Conservation (phyloP, 352 stramenopile species). For the Phytophthora crassamura region DNA sequence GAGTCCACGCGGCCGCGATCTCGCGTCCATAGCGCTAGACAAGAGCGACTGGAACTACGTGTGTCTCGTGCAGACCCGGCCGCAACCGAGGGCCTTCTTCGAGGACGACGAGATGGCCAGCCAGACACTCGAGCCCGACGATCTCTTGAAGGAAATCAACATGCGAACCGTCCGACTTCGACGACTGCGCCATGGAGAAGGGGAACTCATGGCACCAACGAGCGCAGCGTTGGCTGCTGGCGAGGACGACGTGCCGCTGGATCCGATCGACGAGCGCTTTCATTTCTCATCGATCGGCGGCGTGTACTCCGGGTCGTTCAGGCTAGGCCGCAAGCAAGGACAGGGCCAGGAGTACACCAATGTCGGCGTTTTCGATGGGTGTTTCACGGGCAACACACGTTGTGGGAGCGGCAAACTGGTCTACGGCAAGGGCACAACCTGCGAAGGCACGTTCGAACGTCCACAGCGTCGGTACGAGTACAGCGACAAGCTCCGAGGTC, state of each 20-base stretch:
- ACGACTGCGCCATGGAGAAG: slow-evolving; percentile 60
- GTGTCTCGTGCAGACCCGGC: slow-evolving; percentile 63
- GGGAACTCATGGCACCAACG: slow-evolving; percentile 45
- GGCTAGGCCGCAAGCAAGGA: slow-evolving; percentile 60
- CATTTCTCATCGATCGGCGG: slow-evolving; percentile 71
- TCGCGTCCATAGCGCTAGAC: slow-evolving; percentile 54
- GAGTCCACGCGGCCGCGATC: slow-evolving; percentile 52
- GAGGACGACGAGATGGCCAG: slow-evolving; percentile 67
- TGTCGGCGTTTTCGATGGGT: slow-evolving; percentile 64
- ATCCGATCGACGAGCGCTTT: slow-evolving; percentile 63
- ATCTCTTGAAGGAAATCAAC: slow-evolving; percentile 65
- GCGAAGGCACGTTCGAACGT: slow-evolving; percentile 53
- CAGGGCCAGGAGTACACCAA: slow-evolving; percentile 69
- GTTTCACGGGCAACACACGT: slow-evolving; percentile 54
- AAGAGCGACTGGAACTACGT: slow-evolving; percentile 77
- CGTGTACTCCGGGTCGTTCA: slow-evolving; percentile 63
- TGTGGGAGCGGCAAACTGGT: slow-evolving; percentile 59
- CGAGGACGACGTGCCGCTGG: slow-evolving; percentile 26
- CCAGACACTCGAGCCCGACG: slow-evolving; percentile 51
- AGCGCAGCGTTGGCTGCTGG: slow-evolving; percentile 16
- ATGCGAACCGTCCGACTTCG: slow-evolving; percentile 66
- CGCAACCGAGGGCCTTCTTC: slow-evolving; percentile 55
- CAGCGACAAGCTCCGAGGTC: slow-evolving; percentile 43
- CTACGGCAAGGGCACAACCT: slow-evolving; percentile 64
- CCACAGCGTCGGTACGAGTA: slow-evolving; percentile 53